These are phyloP conservation scores for Globisporangium cederbergense DNA, from an alignment of 352 stramenopile species.

Conservation along the genomic window DNA sequence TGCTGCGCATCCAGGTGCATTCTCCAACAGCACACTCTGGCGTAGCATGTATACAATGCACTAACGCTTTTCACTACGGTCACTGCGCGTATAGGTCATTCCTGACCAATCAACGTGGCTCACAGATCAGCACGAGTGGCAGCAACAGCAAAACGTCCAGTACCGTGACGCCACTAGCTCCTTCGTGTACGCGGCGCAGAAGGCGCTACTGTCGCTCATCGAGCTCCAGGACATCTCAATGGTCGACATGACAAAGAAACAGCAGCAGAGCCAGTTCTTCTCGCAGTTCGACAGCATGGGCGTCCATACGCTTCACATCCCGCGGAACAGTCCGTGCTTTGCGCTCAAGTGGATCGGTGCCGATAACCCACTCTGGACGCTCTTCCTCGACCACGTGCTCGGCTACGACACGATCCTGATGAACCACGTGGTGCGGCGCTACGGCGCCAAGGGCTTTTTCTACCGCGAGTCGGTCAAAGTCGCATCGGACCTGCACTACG, in stretches of 20 bases:
- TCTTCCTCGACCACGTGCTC: slow-evolving; percentile 40
- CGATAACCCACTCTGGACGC: slow-evolving; percentile 33
- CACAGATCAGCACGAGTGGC: not conserved
- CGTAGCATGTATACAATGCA: not conserved
- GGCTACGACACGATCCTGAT: slow-evolving; percentile 92
- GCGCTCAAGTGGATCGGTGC: slow-evolving; percentile 33
- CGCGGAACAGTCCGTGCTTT: slow-evolving; percentile 46
- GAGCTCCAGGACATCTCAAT: slow-evolving; percentile 19
- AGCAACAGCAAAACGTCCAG: not conserved
- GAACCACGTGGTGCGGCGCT: slow-evolving; percentile 86
- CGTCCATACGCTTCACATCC: slow-evolving; percentile 37
- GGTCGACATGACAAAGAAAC: not conserved
- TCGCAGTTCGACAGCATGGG: slow-evolving; percentile 10
- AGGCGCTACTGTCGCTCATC: slow-evolving; percentile 62
- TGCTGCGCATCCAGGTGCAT: slow-evolving; percentile 40
- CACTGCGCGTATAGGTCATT: slow-evolving; percentile 5
- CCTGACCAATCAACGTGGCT: slow-evolving; percentile 3
- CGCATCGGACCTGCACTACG: slow-evolving; percentile 67
- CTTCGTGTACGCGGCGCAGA: slow-evolving; percentile 69
- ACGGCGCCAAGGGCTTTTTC: slow-evolving; percentile 55
- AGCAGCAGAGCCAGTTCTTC: not conserved
- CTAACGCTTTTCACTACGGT: not conserved
- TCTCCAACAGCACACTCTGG: not conserved
- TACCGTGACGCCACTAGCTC: slow-evolving; percentile 25
- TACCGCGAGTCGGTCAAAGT: slow-evolving; percentile 57